phyloP scores from a whole-genome alignment of 192 early-diverging fungal species.

The Glomus cerebriforme region DNA sequence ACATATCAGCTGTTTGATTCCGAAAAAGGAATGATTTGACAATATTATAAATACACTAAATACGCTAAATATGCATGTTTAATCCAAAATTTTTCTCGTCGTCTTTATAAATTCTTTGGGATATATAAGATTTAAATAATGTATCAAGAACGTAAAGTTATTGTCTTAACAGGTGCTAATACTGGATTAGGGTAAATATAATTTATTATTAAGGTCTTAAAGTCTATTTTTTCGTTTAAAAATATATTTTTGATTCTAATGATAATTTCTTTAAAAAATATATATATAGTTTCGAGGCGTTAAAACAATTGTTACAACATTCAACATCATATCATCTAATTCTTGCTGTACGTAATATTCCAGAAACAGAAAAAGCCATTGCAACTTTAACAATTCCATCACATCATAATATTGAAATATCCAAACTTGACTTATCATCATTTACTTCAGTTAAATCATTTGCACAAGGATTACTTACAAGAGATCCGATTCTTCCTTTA shows the following conservation, averaged over 20 bases:
- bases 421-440: slow-evolving; percentile 38
- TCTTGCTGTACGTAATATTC: slow-evolving; percentile 13
- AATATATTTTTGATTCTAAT: neutral
- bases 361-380: neutral
- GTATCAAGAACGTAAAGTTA: slow-evolving; percentile 8
- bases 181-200: slow-evolving; percentile 19
- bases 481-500: neutral
- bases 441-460: slow-evolving; percentile 39
- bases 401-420: slow-evolving; percentile 19
- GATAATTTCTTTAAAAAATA: neutral
- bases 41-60: too few relatives aligned
- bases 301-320: slow-evolving; percentile 11
- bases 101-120: too few relatives aligned
- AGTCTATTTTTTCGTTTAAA: neutral
- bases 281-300: neutral
- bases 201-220: neutral
- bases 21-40: too few relatives aligned
- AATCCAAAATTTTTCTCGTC: too few relatives aligned
- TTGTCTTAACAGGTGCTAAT: slow-evolving; percentile 19
- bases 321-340: slow-evolving; percentile 25
- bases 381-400: neutral
- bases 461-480: slow-evolving; percentile 15
- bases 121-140: too few relatives aligned
- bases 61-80: too few relatives aligned
- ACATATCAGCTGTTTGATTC: too few relatives aligned